phyloP scores from a whole-genome alignment of 352 stramenopile genomes.

The Thalassiosira hispida region DNA sequence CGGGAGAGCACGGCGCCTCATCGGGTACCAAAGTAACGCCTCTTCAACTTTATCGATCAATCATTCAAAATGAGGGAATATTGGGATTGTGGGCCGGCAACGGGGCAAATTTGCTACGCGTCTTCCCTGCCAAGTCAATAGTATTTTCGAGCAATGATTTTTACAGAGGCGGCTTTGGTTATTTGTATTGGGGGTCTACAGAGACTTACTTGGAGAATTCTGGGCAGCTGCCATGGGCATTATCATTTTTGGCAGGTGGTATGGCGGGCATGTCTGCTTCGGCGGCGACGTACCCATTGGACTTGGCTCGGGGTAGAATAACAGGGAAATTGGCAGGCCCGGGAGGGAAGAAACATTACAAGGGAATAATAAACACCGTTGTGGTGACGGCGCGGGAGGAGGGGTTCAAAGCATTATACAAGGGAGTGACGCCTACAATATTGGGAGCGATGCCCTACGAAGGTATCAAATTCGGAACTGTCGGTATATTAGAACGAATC shows the following conservation, averaged over 20 bases:
- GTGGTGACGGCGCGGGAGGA: slow-evolving; percentile 78
- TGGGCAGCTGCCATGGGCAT: slow-evolving; percentile 35
- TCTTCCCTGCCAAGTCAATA: slow-evolving; percentile 86
- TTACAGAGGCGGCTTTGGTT: slow-evolving; percentile 64
- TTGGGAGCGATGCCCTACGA: slow-evolving; percentile 86
- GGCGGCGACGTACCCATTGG: slow-evolving; percentile 85
- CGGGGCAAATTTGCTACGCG: slow-evolving; percentile 83
- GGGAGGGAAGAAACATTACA: slow-evolving; percentile 64
- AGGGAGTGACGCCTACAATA: slow-evolving; percentile 82
- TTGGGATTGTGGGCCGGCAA: slow-evolving; percentile 87
- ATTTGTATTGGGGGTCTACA: slow-evolving; percentile 36
- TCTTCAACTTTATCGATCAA: slow-evolving; percentile 70
- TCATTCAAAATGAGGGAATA: slow-evolving; percentile 84
- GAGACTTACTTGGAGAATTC: not conserved
- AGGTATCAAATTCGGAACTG: slow-evolving; percentile 88
- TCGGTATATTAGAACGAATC: slow-evolving; percentile 72
- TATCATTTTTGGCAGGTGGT: slow-evolving; percentile 82
- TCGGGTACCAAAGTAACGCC: slow-evolving; percentile 25
- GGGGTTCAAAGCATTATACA: slow-evolving; percentile 80
- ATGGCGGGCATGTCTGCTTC: slow-evolving; percentile 82
- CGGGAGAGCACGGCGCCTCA: slow-evolving; percentile 65
- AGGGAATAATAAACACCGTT: slow-evolving; percentile 79
- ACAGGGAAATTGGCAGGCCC: slow-evolving; percentile 72
- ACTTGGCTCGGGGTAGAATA: slow-evolving; percentile 85
- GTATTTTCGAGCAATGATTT: slow-evolving; percentile 87